These are phyloP conservation scores for Geotrichum bryndzae DNA, from an alignment of 1,139 yeast species.

Conservation along the genomic window DNA sequence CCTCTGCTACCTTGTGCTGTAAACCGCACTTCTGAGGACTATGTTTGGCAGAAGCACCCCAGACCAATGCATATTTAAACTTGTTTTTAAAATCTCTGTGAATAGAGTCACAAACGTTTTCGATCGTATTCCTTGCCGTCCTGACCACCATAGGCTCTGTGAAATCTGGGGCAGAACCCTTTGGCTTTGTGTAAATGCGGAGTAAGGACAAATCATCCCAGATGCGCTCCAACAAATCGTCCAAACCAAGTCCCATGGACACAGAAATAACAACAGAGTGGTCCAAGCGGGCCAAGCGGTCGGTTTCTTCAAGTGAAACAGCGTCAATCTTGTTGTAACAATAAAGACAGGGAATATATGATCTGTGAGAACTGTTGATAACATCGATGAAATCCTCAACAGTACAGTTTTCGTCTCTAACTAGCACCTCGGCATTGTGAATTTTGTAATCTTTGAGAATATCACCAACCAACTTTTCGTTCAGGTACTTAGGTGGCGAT, in stretches of 20 bases:
- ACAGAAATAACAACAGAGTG: constrained; percentile 92
- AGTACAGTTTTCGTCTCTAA: constrained; percentile 83
- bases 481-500: constrained; percentile 73
- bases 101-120: constrained; percentile 84
- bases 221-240: constrained; percentile 83
- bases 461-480: constrained; percentile 72
- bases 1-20: constrained; percentile 76
- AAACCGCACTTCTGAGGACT: constrained; percentile 96
- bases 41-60: constrained; percentile 95
- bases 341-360: constrained; percentile 85
- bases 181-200: constrained; percentile 78
- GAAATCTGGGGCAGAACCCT: constrained; percentile 77
- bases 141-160: constrained; percentile 89
- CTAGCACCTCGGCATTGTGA: constrained; percentile 87
- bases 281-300: constrained; percentile 84
- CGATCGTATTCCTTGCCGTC: constrained; percentile 61
- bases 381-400: constrained; percentile 93
- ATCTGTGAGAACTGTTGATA: constrained; percentile 78
- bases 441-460: constrained; percentile 81
- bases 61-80: constrained; percentile 88
- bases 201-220: constrained; percentile 83
- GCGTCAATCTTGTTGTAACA: constrained; percentile 95
- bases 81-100: constrained; percentile 90
- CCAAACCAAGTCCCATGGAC: constrained; percentile 76
- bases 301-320: constrained; percentile 90